These are phyloP conservation scores for Coemansia erecta DNA, from an alignment of 192 early-diverging fungal genomes.

Conservation along the genomic window DNA sequence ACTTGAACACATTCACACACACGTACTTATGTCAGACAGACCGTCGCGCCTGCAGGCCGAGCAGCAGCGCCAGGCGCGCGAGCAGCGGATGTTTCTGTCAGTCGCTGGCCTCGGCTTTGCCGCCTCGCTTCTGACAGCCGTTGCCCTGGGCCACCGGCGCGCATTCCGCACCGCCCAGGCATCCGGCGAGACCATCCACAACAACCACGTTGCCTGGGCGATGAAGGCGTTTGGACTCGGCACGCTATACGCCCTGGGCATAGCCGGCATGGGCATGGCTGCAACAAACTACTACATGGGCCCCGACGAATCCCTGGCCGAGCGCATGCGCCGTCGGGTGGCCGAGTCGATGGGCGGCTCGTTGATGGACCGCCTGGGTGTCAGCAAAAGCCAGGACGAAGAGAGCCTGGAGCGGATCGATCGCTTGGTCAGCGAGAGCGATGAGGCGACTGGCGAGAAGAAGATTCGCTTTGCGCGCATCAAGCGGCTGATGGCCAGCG, in stretches of 20 bases:
- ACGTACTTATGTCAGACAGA: conserved; percentile 5
- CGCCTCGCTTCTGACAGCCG: conserved; percentile 25
- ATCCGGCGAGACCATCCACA: conserved; percentile 22
- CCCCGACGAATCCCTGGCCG: conserved; percentile 13
- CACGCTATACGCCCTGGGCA: conserved; percentile 37
- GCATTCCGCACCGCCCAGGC: conserved; percentile 20
- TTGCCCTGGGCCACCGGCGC: conserved; percentile 39
- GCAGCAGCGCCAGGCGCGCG: conserved; percentile 26
- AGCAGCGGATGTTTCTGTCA: conserved; percentile 29
- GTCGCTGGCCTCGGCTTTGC: conserved; percentile 30
- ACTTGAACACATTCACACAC: neutral
- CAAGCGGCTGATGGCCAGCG: conserved; percentile 20
- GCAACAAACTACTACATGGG: conserved; percentile 27
- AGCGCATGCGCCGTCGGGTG: conserved; percentile 11
- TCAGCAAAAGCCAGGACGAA: conserved; percentile 19
- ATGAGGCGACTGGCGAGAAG: conserved; percentile 24
- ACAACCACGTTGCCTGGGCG: conserved; percentile 26
- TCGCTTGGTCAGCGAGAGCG: conserved; percentile 14
- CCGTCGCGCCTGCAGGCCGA: conserved; percentile 24
- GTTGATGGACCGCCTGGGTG: conserved; percentile 14
- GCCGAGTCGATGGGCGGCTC: conserved; percentile 7
- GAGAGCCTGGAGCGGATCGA: conserved; percentile 15
- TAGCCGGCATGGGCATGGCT: conserved; percentile 27
- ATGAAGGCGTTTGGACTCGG: conserved; percentile 39
- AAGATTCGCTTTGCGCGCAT: conserved; percentile 31